phyloP scores from a whole-genome alignment of 1,284 basidiomycete genomes.

The Trichosporon sp. region DNA sequence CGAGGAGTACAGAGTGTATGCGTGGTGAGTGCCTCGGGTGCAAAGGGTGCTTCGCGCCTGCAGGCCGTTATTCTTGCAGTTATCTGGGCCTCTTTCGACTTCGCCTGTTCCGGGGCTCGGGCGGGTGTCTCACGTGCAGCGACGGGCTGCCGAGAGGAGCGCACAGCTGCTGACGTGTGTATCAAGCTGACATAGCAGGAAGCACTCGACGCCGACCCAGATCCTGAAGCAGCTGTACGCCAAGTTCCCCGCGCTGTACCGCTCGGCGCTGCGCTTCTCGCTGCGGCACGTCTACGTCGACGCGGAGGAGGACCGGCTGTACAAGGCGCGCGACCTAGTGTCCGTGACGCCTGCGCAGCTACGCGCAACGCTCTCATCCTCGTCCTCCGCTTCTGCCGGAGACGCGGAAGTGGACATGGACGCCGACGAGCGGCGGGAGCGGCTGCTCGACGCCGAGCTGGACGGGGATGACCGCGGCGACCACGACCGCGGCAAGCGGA shows the following conservation, averaged over 20 bases:
- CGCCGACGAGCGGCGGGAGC: background rate
- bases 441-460: constrained; percentile 24
- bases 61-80: no score
- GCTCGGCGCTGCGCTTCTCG: constrained; percentile 39
- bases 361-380: constrained; percentile 11
- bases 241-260: constrained; percentile 38
- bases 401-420: background rate
- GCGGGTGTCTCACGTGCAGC: no score
- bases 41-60: no score
- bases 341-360: constrained; percentile 39
- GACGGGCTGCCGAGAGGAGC: no score
- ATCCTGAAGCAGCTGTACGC: constrained; percentile 40
- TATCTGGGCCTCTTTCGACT: no score
- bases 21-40: constrained; percentile 36
- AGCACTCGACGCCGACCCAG: constrained; percentile 37
- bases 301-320: constrained; percentile 38
- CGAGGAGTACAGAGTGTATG: constrained; percentile 44
- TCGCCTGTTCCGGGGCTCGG: no score
- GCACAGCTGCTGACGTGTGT: background rate
- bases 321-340: constrained; percentile 35
- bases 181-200: constrained; percentile 25
- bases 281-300: constrained; percentile 47
- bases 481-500: constrained; percentile 15
- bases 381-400: background rate
- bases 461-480: constrained; percentile 19